Conservation (phyloP, 2,329 filamentous ascomycete genomes). For the Helicocarpus griseus region DNA sequence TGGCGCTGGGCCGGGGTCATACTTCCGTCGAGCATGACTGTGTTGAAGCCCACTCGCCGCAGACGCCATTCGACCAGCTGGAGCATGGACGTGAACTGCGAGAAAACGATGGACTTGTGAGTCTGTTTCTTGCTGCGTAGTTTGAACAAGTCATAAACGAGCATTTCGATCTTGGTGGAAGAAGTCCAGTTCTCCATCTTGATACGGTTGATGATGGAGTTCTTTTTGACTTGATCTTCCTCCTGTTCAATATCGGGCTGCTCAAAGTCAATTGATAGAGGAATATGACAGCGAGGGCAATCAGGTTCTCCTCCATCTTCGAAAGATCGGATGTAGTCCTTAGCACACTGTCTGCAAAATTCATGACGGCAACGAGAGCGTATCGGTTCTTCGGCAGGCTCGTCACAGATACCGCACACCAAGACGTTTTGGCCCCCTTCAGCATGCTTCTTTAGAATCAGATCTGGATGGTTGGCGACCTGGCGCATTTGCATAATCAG, state of each 20-base stretch:
- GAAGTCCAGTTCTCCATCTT: conserved; percentile 99
- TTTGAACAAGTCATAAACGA: conserved; percentile 88
- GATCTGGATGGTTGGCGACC: conserved; percentile 89
- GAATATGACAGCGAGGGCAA: conserved; percentile 87
- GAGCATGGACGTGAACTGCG: conserved; percentile 93
- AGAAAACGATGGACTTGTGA: conserved; percentile 95
- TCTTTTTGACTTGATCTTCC: conserved; percentile 78
- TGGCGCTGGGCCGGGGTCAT: conserved; percentile 94
- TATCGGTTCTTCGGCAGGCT: conserved; percentile 89
- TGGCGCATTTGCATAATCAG: conserved; percentile 99
- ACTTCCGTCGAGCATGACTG: conserved; percentile 93
- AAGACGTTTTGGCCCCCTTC: conserved; percentile 83
- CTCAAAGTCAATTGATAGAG: conserved; percentile 81
- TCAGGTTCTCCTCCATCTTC: conserved; percentile 49
- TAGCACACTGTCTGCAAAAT: conserved; percentile 74
- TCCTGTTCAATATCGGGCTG: conserved; percentile 94
- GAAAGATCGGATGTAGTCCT: conserved; percentile 69
- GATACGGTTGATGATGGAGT: conserved; percentile 95
- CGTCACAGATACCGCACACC: conserved; percentile 91
- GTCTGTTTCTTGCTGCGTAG: conserved; percentile 86
- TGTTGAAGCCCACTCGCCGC: conserved; percentile 91
- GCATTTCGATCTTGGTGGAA: conserved; percentile 93
- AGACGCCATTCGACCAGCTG: conserved; percentile 96
- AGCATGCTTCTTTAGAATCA: conserved; percentile 79
- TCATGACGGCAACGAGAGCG: conserved; percentile 88